Percentiles rank a stretch among this genome's conserved stretches.
phyloP scores from a whole-genome alignment of 164 flowering plant genomes.

The Buxus sempervirens region DNA sequence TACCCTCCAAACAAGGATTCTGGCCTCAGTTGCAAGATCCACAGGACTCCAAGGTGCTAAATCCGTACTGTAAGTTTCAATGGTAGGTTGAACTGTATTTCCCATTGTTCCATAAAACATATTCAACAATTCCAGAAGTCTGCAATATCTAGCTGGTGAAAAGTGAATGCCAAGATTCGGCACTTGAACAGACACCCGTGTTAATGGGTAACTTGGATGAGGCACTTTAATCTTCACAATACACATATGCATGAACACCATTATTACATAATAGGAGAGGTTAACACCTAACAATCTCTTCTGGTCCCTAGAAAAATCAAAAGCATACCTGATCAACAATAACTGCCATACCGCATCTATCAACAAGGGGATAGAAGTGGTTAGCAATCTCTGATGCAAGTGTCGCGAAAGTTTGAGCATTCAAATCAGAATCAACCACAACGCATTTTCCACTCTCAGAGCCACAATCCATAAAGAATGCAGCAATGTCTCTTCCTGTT shows the following conservation, averaged over 20 bases:
- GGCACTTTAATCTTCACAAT: slow-evolving; percentile 71
- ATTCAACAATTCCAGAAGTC: slow-evolving; percentile 66
- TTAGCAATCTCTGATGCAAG: slow-evolving; percentile 33
- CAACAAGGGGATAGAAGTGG: slow-evolving; percentile 61
- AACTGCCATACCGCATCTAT: slow-evolving; percentile 88
- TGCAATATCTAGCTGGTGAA: slow-evolving; percentile 75
- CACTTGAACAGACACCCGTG: slow-evolving; percentile 85
- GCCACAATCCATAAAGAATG: slow-evolving; percentile 63
- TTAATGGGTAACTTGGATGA: slow-evolving; percentile 85
- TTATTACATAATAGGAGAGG: not conserved
- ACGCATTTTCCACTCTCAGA: slow-evolving; percentile 37
- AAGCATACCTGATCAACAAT: slow-evolving; percentile 80
- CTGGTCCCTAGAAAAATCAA: too few species aligned
- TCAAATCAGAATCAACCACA: slow-evolving; percentile 24
- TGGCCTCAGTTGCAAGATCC: slow-evolving; percentile 70
- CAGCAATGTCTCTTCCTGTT: slow-evolving; percentile 94
- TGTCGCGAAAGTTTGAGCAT: slow-evolving; percentile 22
- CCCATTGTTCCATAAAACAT: slow-evolving; percentile 51
- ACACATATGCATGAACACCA: not conserved
- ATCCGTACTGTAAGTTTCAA: slow-evolving; percentile 36
- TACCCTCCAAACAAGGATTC: slow-evolving; percentile 94
- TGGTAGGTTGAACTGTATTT: slow-evolving; percentile 27
- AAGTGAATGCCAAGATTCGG: slow-evolving; percentile 90
- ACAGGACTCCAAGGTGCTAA: slow-evolving; percentile 65
- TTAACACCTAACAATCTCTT: not conserved